Conservation (phyloP, 305 asterid species). For the Nicotiana rustica region DNA sequence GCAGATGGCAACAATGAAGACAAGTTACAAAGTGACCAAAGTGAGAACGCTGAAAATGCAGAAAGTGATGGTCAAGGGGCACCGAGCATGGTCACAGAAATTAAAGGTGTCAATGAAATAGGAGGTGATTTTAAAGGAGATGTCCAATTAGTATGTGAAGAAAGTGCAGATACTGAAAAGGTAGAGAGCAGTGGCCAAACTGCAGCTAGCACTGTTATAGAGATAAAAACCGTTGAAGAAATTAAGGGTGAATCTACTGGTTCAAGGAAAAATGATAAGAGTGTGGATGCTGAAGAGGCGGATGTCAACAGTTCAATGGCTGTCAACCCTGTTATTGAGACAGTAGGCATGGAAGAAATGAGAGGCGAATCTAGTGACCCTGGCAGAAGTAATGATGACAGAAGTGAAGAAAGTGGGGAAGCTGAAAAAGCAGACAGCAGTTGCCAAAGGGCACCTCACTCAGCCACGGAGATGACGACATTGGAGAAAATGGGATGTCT, state of each 20-base stretch:
- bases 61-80: background rate
- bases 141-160: conserved; percentile 23
- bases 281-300: conserved; percentile 7
- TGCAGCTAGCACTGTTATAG: conserved; percentile 6
- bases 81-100: conserved; percentile 18
- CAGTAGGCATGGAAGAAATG: conserved; percentile 25
- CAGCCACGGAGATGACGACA: background rate
- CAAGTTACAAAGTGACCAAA: conserved; percentile 21
- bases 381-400: conserved; percentile 12
- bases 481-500: background rate
- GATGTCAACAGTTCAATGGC: conserved; percentile 18
- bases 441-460: background rate
- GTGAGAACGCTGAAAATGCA: background rate
- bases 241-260: conserved; percentile 27
- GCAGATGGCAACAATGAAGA: background rate
- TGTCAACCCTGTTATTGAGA: background rate
- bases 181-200: conserved; percentile 3
- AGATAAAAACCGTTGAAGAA: conserved; percentile 17
- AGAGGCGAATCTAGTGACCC: conserved; percentile 18
- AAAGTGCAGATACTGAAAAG: conserved; percentile 21
- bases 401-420: conserved; percentile 25
- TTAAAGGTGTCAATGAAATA: conserved; percentile 26
- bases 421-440: conserved; percentile 22
- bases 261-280: conserved; percentile 22
- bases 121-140: background rate